Evolutionary conservation across 129 eudicot genomes (phyloP), one percentile per base, ranked within the genome.

Genomic region (Solidago caesia): DNA sequence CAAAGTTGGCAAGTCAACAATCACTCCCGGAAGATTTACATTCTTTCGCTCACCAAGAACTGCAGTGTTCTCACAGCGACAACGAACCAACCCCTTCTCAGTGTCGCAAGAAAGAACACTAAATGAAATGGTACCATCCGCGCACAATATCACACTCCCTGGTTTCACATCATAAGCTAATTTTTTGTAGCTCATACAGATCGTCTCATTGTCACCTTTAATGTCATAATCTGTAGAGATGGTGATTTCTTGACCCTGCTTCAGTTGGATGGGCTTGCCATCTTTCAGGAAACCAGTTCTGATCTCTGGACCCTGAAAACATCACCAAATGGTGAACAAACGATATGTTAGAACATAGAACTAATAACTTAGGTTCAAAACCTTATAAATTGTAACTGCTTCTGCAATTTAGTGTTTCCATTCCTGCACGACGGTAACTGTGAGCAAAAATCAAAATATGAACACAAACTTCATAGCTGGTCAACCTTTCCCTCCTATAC

Each of bases 1-100:
- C 58, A 89, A 81, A 58, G 96, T 89, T 1, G 96, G 96, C 5
- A 89, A 87, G 83, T 89, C 92, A 33, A 89, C 96, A 4, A 84
- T 69, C 12, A 87, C 88, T 2, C 91, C 91, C 0, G 91, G 91
- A 51, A 87, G 91, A 68, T 87, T 87, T 21, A 84, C 91, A 59
- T 87, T 87, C 74, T 84, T 87, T 71, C 83, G 75, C 29, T 87
- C 88, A 10, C 91, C 88, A 62, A 84, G 79, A 81, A 80, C 75
- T 8, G 91, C 88, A 65, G 88, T 78, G 82, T 87, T 87, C 63
- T 87, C 91, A 59, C 91, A 87, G 0, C 84, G 82, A 57, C 91
- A 87, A 52, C 75, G 75, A 12, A 84, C 91, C 73, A 81, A 69
- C n/a, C 86, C 87, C 6, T 55, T 74, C 48, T 81, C 83, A 14